Conservation (phyloP, 176 grass and related monocot genomes). For the Stipa capillata region DNA sequence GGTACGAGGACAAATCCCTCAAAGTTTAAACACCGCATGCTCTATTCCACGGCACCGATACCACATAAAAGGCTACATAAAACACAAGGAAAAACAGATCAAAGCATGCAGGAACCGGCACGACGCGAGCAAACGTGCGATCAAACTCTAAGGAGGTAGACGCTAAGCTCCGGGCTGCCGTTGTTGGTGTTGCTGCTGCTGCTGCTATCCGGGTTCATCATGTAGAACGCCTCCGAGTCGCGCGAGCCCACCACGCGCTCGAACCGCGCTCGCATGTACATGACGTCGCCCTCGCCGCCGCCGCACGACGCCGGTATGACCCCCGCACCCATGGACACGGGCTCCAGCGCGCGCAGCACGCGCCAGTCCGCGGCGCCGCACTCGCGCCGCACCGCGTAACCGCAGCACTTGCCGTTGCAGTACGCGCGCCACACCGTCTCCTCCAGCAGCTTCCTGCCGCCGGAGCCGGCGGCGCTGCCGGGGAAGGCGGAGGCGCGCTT, state of each 20-base stretch:
- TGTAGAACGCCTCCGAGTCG: constrained; percentile 98
- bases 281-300: constrained; percentile 63
- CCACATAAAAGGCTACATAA: background rate
- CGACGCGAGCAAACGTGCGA: background rate
- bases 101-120: constrained; percentile 10
- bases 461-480: background rate
- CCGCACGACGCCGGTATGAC: constrained; percentile 66
- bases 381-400: constrained; percentile 64
- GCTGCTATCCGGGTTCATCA: constrained; percentile 78
- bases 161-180: constrained; percentile 73
- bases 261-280: constrained; percentile 97
- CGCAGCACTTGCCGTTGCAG: constrained; percentile 76
- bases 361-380: constrained; percentile 52
- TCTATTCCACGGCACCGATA: constrained; percentile 12
- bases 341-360: constrained; percentile 63
- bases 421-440: constrained; percentile 82
- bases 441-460: constrained; percentile 50
- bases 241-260: constrained; percentile 85
- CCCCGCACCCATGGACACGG: constrained; percentile 81
- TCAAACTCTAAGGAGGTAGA: constrained; percentile 96
- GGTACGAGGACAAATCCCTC: no score
- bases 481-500: constrained; percentile 11
- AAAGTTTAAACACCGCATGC: constrained; percentile 6
- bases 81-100: background rate
- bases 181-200: constrained; percentile 20